Evolutionary conservation across 2,329 filamentous ascomycete genomes (phyloP).

Genomic region (Cercospora sp.): DNA sequence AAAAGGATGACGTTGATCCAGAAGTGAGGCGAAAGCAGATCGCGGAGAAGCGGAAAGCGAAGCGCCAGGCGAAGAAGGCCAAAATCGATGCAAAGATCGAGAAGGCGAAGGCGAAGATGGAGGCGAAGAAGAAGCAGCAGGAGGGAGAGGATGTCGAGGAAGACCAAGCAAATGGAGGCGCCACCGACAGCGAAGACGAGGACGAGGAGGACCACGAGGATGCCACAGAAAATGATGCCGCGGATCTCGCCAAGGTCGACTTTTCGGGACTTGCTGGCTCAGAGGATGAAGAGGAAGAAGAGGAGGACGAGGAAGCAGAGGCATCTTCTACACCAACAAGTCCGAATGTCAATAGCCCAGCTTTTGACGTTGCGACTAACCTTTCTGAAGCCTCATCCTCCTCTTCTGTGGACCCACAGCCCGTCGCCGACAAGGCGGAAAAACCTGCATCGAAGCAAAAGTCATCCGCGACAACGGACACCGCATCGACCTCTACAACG

Average conservation of each 20-base stretch:
- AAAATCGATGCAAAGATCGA: slow-evolving; percentile 42
- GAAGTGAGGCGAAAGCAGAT: slow-evolving; percentile 39
- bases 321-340: slow-evolving; percentile 41
- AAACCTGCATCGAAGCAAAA: slow-evolving; percentile 20
- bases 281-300: slow-evolving; percentile 25
- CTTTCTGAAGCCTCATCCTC: slow-evolving; percentile 48
- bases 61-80: slow-evolving; percentile 49
- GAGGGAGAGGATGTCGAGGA: slow-evolving; percentile 30
- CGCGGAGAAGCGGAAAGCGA: slow-evolving; percentile 47
- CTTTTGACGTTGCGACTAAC: slow-evolving; percentile 42
- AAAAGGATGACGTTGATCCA: slow-evolving; percentile 37
- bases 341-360: slow-evolving; percentile 42
- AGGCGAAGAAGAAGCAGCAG: slow-evolving; percentile 36
- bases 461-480: slow-evolving; percentile 10
- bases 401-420: slow-evolving; percentile 47
- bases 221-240: slow-evolving; percentile 25
- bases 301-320: slow-evolving; percentile 35
- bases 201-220: slow-evolving; percentile 26
- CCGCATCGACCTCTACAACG: slow-evolving; percentile 4
- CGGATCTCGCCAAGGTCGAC: slow-evolving; percentile 37
- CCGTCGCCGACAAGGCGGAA: slow-evolving; percentile 25
- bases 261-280: slow-evolving; percentile 35
- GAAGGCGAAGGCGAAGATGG: slow-evolving; percentile 42
- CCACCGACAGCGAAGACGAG: slow-evolving; percentile 32
- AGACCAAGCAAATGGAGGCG: slow-evolving; percentile 33